Base-by-base conservation (phyloP, 78 protist species). In the Carpediemonas membranifera region DNA sequence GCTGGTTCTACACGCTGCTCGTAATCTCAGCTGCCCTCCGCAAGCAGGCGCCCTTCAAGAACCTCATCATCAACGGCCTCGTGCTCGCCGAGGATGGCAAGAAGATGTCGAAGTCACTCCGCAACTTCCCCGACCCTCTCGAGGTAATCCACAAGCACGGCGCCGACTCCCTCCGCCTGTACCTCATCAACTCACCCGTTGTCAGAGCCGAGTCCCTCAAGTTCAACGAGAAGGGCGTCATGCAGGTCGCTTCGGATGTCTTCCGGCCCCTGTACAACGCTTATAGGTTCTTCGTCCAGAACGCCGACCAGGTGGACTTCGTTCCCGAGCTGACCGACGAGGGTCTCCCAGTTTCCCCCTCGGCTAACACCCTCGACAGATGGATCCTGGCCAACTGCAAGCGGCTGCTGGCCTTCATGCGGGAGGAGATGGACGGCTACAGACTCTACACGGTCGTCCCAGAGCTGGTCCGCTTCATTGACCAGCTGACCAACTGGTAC, bases 1-100 rank as follows among this genome's bases (percentile, higher is more conserved):
- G 94, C 35, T 89, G 98, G 98, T 97, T 97, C 88, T 97, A 97
- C 86, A 97, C 99, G 1, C 87, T 97, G 41, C 50, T 95, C 59
- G 99, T 97, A 11, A 69, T 97, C 57, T 73, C 92, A 25, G 91
- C 97, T 14, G 94, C 94, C 1, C 92, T 97, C 65, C 90, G 90
- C 63, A 92, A 91, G 67, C 53, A 77, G 79, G 92, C 96, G 14
- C 81, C 97, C 43, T 92, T 86, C 88, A 90, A 94, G 84, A 92
- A 97, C 78, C 79, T 94, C 28, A 85, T 96, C 64, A 94, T 87
- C 54, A 94, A 93, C 76, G 99, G 99, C n/a, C 81, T 96, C 21
- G 98, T 96, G 0, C 84, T 96, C 15, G 99, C 98, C 33, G 74
- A 7, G 27, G 89, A 91, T 60, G 95, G 94, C 34, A 59, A 63